These are phyloP conservation scores for Fusarium odoratissimum DNA, from an alignment of 2,329 filamentous ascomycete genomes.

Conservation along the genomic window DNA sequence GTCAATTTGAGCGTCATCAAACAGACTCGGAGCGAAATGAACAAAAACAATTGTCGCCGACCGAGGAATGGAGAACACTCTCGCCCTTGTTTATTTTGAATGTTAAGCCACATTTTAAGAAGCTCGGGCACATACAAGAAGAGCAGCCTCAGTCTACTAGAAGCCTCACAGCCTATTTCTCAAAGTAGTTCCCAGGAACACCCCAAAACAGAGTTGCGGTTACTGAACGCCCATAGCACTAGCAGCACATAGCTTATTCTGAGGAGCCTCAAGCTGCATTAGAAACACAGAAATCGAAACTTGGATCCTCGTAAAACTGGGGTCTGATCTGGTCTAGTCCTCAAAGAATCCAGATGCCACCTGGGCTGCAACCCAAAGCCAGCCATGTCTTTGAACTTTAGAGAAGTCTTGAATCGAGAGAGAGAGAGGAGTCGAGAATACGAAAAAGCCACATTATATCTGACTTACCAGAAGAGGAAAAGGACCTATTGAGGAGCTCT, in stretches of 20 bases:
- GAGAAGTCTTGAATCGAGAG: background rate
- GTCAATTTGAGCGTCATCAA: background rate
- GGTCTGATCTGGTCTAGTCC: background rate
- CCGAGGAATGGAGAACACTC: background rate
- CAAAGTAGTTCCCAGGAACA: constrained; percentile 13
- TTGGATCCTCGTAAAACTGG: constrained; percentile 1
- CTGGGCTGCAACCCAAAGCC: constrained; percentile 6
- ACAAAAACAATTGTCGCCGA: background rate
- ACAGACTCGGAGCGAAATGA: background rate
- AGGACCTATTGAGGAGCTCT: background rate
- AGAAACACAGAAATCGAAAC: background rate
- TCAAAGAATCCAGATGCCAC: background rate
- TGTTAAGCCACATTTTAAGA: background rate
- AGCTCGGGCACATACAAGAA: background rate
- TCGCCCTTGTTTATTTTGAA: background rate
- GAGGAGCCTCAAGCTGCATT: background rate
- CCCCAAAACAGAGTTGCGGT: constrained; percentile 27
- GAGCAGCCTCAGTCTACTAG: background rate
- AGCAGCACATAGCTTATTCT: constrained; percentile 19
- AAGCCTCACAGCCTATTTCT: constrained; percentile 1
- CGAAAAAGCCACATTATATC: constrained; percentile 14
- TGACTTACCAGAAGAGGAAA: background rate
- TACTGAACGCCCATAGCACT: constrained; percentile 9
- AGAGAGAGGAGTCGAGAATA: constrained; percentile 5
- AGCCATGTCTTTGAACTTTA: constrained; percentile 1